A percentile compares a stretch with the other conserved stretches of the same genome.
These are phyloP conservation scores for Backusella sp. DNA, from an alignment of 192 early-diverging fungal species.

Conservation along the genomic window DNA sequence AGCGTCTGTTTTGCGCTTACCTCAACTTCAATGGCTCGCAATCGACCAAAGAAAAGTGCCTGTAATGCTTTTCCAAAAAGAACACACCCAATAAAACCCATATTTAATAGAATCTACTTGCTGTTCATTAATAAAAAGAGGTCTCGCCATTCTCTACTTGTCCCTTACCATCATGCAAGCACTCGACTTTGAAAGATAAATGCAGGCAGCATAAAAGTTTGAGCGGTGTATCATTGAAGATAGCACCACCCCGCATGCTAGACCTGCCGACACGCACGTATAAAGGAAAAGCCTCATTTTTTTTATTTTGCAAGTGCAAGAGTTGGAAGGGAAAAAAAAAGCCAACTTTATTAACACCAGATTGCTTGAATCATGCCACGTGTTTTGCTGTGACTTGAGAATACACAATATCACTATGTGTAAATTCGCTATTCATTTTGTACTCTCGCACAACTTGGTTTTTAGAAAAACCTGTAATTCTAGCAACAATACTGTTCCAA, in stretches of 20 bases:
- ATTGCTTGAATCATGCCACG: slow-evolving; percentile 5
- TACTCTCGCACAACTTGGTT: too few relatives aligned
- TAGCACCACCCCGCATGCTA: slow-evolving; percentile 62
- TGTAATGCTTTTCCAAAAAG: slow-evolving; percentile 76
- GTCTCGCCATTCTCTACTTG: neutral
- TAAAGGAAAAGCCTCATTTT: slow-evolving; percentile 61
- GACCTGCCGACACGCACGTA: slow-evolving; percentile 62
- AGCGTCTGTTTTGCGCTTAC: slow-evolving; percentile 32
- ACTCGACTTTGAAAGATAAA: slow-evolving; percentile 86
- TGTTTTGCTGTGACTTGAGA: slow-evolving; percentile 4
- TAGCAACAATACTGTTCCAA: too few relatives aligned
- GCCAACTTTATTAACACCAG: neutral
- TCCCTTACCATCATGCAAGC: slow-evolving; percentile 79
- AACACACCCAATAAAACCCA: slow-evolving; percentile 60
- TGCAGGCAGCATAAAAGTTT: slow-evolving; percentile 90
- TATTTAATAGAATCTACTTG: slow-evolving; percentile 57
- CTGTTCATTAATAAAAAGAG: neutral
- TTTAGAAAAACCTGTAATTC: too few relatives aligned
- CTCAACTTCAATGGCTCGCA: slow-evolving; percentile 93
- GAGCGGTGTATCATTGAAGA: slow-evolving; percentile 65
- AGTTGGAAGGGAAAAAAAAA: neutral
- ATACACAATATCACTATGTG: neutral
- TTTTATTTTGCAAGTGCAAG: neutral
- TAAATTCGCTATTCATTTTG: too few relatives aligned
- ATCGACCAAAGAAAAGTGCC: slow-evolving; percentile 85